Base-by-base conservation (phyloP, 208 protist genomes). In the Vickermania spadyakhi region DNA sequence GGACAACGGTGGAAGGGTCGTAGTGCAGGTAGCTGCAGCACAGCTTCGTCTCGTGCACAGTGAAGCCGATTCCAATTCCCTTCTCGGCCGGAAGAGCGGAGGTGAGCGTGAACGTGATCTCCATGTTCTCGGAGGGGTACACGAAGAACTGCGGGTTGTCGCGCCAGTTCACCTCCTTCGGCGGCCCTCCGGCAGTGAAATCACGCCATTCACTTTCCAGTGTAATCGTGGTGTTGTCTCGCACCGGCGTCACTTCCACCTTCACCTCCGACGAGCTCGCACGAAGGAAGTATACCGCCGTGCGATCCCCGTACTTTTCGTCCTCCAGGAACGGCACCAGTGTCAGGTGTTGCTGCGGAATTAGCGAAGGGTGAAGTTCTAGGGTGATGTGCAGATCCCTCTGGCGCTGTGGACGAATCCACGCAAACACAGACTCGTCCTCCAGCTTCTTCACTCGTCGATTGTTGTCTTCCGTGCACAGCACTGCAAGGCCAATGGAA, bases 141-240 rank as follows among this genome's bases (percentile, higher is more conserved):
- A 96, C 64, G 55, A 91, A 83, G 62, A 79, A 94, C 72, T 94
- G 85, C 31, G 70, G 79, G 75, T 93, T 94, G 68, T 92, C 71
- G 64, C 90, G 75, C 87, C 90, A 96, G 27, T 64, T 79, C 36
- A 45, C 36, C 50, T 60, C 58, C 22, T 62, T 76, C 2, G 90
- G 87, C 0, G 68, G 31, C 14, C 90, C 85, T 23, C 81, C 76
- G 0, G 73, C 69, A 1, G 60, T 79, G 1, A 51, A 58, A n/a
- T 55, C 55, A 11, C 64, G 66, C 89, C 89, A 96, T 55, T 58
- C 66, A 0, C 84, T 84, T 7, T 21, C 21, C n/a, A 91, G 67
- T 2, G 21, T 21, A 23, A 67, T 66, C n/a, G 50, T 59, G 1
- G 55, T 36, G 68, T 87, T 72, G 30, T 72, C 36, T 13, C 59